Evolutionary conservation across 2,329 filamentous ascomycete species (phyloP), one percentile per base, ranked within the genome.

Genomic region (Stagonosporopsis vannaccii): DNA sequence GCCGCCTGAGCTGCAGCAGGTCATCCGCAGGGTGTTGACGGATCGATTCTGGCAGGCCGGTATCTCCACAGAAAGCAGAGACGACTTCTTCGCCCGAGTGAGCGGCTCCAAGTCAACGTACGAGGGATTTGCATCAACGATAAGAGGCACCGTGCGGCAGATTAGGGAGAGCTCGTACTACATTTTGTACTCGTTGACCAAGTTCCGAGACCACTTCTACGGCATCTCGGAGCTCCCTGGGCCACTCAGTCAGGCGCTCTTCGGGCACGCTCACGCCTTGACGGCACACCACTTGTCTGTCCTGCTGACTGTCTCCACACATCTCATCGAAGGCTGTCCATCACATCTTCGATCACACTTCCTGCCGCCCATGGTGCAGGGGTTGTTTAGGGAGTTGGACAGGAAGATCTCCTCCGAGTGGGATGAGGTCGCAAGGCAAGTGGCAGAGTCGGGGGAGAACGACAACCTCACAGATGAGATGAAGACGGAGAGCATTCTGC

Each of bases 21-120:
- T 96, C 48, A 90, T 98, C 35, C 85, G 87, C 39, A 86, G 91
- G 20, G 92, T 98, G 19, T 80, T 99, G 20, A 96, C 92, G 13
- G 95, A 99, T 76, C 85, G 95, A 22, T 99, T 99, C 75, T 99
- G 95, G 95, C 95, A 99, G 80, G 92, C 93, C 6, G 95, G 95
- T 9, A 99, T 99, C 46, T 98, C 95, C 0, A 90, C 89, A 59
- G 95, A 96, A 23, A 98, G 91, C 67, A 92, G 95, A 73, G 95
- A 98, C 60, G 94, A 98, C 56, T 99, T 99, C 73, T 98, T 97
- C 75, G 90, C 92, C 28, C 87, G 91, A 36, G 94, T 99, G 2
- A 87, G 92, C 52, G 90, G 92, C 28, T 97, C 95, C 52, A 96
- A 92, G 76, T 85, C 85, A 36, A 97, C 92, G 0, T 86, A 97